phyloP scores from a whole-genome alignment of 345 rosid species.

The Viola odorata region DNA sequence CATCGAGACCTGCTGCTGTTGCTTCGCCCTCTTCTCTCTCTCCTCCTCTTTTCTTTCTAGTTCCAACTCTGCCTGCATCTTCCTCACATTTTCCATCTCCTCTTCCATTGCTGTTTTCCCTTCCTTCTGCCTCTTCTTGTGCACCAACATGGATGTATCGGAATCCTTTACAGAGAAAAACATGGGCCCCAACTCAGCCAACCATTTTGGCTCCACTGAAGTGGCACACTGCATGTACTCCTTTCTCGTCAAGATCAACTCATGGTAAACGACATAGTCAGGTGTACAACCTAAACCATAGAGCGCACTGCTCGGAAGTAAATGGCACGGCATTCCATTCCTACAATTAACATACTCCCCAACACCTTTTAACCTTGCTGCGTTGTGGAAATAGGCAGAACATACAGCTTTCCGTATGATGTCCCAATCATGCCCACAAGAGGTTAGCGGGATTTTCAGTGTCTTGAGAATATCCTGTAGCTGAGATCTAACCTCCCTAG shows the following conservation, averaged over 20 bases:
- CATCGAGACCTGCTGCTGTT: constrained; percentile 65
- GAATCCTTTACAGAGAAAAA: constrained; percentile 94
- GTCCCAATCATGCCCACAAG: constrained; percentile 77
- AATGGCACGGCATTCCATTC: constrained; percentile 88
- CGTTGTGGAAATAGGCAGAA: constrained; percentile 93
- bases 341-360: constrained; percentile 89
- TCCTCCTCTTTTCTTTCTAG: constrained; percentile 47
- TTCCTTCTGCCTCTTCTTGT: constrained; percentile 83
- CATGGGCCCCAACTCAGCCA: constrained; percentile 95
- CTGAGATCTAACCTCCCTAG: constrained; percentile 94
- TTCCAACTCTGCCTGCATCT: constrained; percentile 60
- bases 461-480: constrained; percentile 84
- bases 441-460: constrained; percentile 67
- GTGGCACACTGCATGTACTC: constrained; percentile 99
- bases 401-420: constrained; percentile 74
- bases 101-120: constrained; percentile 92
- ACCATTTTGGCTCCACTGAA: constrained; percentile 89
- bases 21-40: constrained; percentile 51
- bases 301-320: constrained; percentile 92
- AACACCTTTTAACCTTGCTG: constrained; percentile 86
- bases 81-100: constrained; percentile 88
- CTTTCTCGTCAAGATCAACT: constrained; percentile 76
- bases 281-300: constrained; percentile 86
- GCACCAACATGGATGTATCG: constrained; percentile 79
- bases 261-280: constrained; percentile 83